Evolutionary conservation across 305 asterid genomes (phyloP).

Genomic region (Lippia alba): DNA sequence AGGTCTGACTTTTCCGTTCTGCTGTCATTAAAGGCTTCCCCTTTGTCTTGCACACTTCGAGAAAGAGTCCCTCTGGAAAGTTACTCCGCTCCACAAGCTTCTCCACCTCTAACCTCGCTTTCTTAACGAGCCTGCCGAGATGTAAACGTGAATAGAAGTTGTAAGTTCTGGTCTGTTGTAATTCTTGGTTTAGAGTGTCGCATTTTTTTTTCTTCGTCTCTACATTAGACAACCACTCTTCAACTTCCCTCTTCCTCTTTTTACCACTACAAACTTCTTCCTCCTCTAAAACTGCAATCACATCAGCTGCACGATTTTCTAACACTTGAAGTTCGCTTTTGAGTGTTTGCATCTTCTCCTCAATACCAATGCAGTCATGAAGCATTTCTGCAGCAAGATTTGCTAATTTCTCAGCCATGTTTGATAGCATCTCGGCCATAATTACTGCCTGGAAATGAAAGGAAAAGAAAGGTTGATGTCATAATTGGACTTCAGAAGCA

Average conservation of each 20-base stretch:
- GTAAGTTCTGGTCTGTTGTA: constrained; percentile 22
- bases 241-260: constrained; percentile 32
- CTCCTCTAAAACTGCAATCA: constrained; percentile 19
- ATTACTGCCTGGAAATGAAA: background rate
- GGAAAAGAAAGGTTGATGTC: background rate
- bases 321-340: constrained; percentile 15
- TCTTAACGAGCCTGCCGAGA: constrained; percentile 21
- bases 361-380: constrained; percentile 16
- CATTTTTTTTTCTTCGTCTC: constrained; percentile 23
- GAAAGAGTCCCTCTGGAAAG: constrained; percentile 29
- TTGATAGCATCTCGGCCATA: constrained; percentile 33
- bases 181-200: constrained; percentile 27
- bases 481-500: background rate
- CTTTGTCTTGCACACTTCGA: constrained; percentile 31
- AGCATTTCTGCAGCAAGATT: constrained; percentile 26
- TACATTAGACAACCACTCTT: constrained; percentile 27
- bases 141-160: constrained; percentile 23
- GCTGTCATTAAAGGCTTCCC: constrained; percentile 28
- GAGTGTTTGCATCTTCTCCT: constrained; percentile 19
- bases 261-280: constrained; percentile 23
- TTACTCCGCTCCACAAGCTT: constrained; percentile 27
- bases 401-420: constrained; percentile 30
- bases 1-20: constrained; percentile 8
- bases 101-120: constrained; percentile 21
- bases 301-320: constrained; percentile 29